Evolutionary conservation across 169 alveolate species (phyloP), one percentile per base, ranked within the genome.

Genomic region (Eimeria acervulina): DNA sequence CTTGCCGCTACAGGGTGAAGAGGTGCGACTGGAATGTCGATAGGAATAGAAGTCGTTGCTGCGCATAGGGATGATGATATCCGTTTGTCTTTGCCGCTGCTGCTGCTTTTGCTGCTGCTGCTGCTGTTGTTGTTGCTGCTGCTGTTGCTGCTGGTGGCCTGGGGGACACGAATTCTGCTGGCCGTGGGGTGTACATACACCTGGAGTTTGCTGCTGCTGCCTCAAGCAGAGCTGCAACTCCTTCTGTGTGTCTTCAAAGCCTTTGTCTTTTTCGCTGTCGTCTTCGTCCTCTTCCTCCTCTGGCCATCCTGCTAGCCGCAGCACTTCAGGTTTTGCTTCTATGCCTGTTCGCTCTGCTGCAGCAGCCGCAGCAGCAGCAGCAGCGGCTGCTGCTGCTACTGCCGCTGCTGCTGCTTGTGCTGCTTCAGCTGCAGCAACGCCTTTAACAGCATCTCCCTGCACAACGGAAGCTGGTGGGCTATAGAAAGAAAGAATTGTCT

Each of bases 1-100:
- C 55, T 47, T 47, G 12, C 5, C 55, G 5, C 19, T n/a, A 38
- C 52, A 23, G 17, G 47, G 47, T 2, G 83, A 38, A 21, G 83
- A 72, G 83, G 44, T 17, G 44, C 83, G 83, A 38, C 47, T 23
- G 83, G 47, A 5, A 10, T 72, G 83, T 5, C 83, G 83, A 42
- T 72, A 72, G 17, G 52, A n/a, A 28, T 72, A 72, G 42, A 31
- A 72, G 83, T 72, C 83, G 83, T 72, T 72, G 83, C 83, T 72
- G 83, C 83, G 83, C 83, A 72, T 72, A 38, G 83, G 83, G 40
- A 72, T 72, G 44, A 72, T 72, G 6, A 72, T 38, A 28, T 72
- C 83, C 5, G 47, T 72, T 72, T 31, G 52, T 17, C n/a, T 72
- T 42, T n/a, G 83, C 21, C 83, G 40, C 44, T 19, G 83, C 10